A percentile compares a stretch with the other conserved stretches of the same genome.
Evolutionary conservation across 768 basidiomycete species (phyloP).

Genomic region (Mycena amicta): DNA sequence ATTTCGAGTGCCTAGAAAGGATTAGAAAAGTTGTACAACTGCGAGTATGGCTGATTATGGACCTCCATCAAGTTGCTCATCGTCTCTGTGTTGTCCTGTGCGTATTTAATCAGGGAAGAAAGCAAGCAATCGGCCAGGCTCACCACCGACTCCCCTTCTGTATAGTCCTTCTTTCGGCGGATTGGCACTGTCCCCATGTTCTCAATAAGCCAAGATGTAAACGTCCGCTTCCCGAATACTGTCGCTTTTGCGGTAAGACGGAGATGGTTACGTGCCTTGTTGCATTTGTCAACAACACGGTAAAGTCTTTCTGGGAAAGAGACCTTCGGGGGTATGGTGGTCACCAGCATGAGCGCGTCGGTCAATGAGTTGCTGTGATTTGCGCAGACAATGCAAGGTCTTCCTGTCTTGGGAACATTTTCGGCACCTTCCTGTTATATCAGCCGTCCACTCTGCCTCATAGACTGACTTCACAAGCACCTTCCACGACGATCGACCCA

Average conservation of each 20-base stretch:
- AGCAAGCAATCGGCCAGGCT: not conserved
- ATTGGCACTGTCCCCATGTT: slow-evolving; percentile 86
- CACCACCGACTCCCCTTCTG: slow-evolving; percentile 34
- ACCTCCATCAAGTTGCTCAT: slow-evolving; percentile 45
- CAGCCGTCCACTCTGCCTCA: too few species aligned
- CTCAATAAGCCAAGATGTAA: slow-evolving; percentile 91
- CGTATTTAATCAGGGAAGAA: slow-evolving; percentile 6
- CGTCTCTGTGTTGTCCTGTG: slow-evolving; percentile 62
- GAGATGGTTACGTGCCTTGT: slow-evolving; percentile 73
- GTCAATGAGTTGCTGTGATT: slow-evolving; percentile 53
- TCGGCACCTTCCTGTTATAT: too few species aligned
- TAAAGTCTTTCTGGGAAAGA: not conserved
- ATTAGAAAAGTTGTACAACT: too few species aligned
- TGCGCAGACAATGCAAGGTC: slow-evolving; percentile 79
- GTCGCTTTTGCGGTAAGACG: slow-evolving; percentile 88
- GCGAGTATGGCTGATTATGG: slow-evolving; percentile 14
- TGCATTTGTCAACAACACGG: slow-evolving; percentile 5
- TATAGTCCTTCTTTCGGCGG: slow-evolving; percentile 71
- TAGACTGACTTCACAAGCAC: slow-evolving; percentile 62
- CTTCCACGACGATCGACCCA: slow-evolving; percentile 85
- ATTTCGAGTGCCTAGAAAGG: slow-evolving; percentile 72
- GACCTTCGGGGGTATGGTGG: slow-evolving; percentile 71
- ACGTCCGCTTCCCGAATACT: slow-evolving; percentile 79
- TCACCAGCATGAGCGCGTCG: slow-evolving; percentile 53
- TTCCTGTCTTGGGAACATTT: not conserved